Evolutionary conservation across 169 alveolate genomes (phyloP).

Genomic region (Ichthyophthirius multifiliis): DNA sequence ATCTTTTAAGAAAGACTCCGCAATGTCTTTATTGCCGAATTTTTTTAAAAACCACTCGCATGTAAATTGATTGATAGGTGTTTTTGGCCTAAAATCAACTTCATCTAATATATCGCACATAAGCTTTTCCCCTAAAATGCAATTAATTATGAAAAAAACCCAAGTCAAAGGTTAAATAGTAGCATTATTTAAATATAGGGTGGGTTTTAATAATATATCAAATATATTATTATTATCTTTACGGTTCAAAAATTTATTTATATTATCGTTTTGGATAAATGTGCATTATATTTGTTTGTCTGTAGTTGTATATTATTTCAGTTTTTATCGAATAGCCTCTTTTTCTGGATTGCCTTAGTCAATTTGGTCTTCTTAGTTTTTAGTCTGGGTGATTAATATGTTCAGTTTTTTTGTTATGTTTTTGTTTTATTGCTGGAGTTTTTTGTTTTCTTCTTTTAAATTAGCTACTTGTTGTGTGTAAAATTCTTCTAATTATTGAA

Average conservation of each 20-base stretch:
- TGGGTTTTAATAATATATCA: not conserved
- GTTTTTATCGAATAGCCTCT: not conserved
- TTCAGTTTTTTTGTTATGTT: not conserved
- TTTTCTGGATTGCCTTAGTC: not conserved
- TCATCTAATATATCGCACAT: slow-evolving; percentile 5
- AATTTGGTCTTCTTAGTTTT: not conserved
- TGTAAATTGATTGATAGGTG: not conserved
- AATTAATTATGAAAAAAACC: not conserved
- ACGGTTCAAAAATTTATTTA: not conserved
- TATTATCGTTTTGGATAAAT: no score
- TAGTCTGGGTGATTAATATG: not conserved
- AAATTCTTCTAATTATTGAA: not conserved
- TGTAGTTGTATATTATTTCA: not conserved
- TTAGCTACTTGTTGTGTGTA: not conserved
- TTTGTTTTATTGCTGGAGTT: not conserved
- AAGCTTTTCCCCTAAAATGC: not conserved
- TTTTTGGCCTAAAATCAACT: not conserved
- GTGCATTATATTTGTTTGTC: not conserved
- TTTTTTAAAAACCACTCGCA: slow-evolving; percentile 12
- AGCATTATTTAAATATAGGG: not conserved
- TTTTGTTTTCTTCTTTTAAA: not conserved
- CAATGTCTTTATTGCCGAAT: slow-evolving; percentile 9
- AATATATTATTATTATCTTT: not conserved
- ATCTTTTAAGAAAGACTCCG: slow-evolving; percentile 5
- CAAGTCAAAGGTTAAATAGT: not conserved